Base-by-base conservation (phyloP, 2,329 filamentous ascomycete species). In the Colletotrichum sp. region DNA sequence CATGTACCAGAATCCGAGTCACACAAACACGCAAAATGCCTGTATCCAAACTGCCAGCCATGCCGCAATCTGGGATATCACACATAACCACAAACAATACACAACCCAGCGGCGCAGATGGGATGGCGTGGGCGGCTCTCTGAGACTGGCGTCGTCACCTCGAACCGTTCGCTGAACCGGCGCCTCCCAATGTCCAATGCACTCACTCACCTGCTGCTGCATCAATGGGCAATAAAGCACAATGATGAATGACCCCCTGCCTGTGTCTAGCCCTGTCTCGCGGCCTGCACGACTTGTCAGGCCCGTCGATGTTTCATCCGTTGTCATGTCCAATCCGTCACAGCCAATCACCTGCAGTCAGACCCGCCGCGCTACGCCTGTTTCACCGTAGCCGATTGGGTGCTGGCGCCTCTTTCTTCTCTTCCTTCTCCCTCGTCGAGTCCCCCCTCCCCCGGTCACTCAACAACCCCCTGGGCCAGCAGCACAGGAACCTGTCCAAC, bases 301-400 rank as follows among this genome's bases (percentile, higher is more conserved):
- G 59, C 52, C 29, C 59, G 59, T 64, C 57, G 71, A 69, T 71
- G 75, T 77, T 77, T 77, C 71, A 77, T 71, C 75, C 66, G 39
- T 70, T 67, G 32, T 67, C 61, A 52, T 61, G 62, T 49, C 22
- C 29, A 57, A 36, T 29, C 49, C 30, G n/a, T 29, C 15, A 22
- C 34, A 15, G 12, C 75, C 75, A 77, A 77, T 75, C 7, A 55
- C 15, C 34, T 9, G 27, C 25, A 27, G 11, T 25, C 22, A 55
- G 52, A 27, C 52, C 71, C 71, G 59, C 71, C 25, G 59, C 44
- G 27, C 71, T 65, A 69, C 34, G 27, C 61, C 61, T 39, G 67
- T 75, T 77, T 77, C 71, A 77, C 55, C 57, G 64, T 69, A 62
- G 44, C 44, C 73, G 70, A 73, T 73, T 76, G 64, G 73, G 57